Conservation (phyloP, 495 filamentous ascomycete species). For the Talaromyces proteolyticus region DNA sequence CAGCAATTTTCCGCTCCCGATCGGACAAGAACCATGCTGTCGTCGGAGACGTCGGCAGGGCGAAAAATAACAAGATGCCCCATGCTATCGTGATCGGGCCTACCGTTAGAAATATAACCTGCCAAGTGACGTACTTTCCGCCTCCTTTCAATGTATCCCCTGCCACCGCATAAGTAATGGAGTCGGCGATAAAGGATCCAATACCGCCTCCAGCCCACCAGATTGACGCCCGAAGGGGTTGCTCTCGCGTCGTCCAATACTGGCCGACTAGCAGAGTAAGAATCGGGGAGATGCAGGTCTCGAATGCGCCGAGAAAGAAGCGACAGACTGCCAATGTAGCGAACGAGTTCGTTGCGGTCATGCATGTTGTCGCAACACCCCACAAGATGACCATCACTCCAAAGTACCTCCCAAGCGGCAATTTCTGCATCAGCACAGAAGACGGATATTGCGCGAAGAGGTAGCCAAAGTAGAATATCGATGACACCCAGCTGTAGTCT, state of each 20-base stretch:
- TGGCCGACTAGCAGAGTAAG: conserved; percentile 1
- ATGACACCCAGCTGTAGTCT: conserved; percentile 24
- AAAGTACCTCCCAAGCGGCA: conserved; percentile 18
- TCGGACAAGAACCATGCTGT: conserved; percentile 6
- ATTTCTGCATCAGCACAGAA: conserved; percentile 19
- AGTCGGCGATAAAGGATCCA: conserved; percentile 5
- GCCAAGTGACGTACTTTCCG: neutral
- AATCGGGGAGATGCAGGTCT: conserved; percentile 9
- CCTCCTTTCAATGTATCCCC: neutral
- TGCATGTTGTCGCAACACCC: conserved; percentile 20
- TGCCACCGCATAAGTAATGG: neutral
- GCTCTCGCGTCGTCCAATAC: conserved; percentile 8
- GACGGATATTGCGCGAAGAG: conserved; percentile 22
- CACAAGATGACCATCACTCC: conserved; percentile 26
- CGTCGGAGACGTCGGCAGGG: conserved; percentile 5
- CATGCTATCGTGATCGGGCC: conserved; percentile 1
- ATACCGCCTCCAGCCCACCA: conserved; percentile 2
- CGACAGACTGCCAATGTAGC: conserved; percentile 19
- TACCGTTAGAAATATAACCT: neutral
- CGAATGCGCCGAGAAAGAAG: conserved; percentile 28
- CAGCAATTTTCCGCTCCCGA: neutral
- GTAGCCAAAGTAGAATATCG: conserved; percentile 24
- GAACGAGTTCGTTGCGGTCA: conserved; percentile 20
- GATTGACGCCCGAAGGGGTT: conserved; percentile 4
- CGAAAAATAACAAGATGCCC: conserved; percentile 3